Percentiles rank a stretch among this genome's conserved stretches.
These are phyloP conservation scores for Cladosporium sp. DNA, from an alignment of 2,329 filamentous ascomycete species.

Conservation along the genomic window DNA sequence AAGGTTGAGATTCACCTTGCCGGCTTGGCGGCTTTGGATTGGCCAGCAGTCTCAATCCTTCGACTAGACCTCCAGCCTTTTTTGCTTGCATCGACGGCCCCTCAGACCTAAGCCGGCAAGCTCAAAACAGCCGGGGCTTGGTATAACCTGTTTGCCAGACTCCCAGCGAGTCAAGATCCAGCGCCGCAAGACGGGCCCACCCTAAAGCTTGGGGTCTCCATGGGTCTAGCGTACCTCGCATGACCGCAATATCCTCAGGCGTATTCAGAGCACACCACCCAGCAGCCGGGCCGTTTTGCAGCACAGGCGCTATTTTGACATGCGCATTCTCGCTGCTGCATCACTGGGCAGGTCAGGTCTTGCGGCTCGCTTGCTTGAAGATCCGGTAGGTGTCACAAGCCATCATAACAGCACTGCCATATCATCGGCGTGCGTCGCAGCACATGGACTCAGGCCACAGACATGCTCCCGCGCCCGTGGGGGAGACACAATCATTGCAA, in stretches of 20 bases:
- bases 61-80: background rate
- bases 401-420: background rate
- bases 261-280: constrained; percentile 14
- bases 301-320: constrained; percentile 2
- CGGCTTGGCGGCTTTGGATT: constrained; percentile 9
- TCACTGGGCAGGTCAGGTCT: constrained; percentile 4
- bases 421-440: background rate
- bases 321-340: background rate
- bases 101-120: constrained; percentile 10
- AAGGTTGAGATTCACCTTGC: background rate
- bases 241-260: background rate
- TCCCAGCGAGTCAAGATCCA: background rate
- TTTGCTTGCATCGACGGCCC: background rate
- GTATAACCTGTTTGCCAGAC: constrained; percentile 3
- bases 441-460: background rate
- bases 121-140: constrained; percentile 14
- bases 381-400: background rate
- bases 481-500: background rate
- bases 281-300: background rate
- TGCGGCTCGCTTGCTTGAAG: constrained; percentile 6
- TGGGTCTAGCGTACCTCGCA: constrained; percentile 1
- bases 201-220: constrained; percentile 10
- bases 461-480: background rate
- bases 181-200: constrained; percentile 8
- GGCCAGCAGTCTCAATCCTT: background rate